Conservation (phyloP, 441 rosid genomes). For the Sinapis alba region DNA sequence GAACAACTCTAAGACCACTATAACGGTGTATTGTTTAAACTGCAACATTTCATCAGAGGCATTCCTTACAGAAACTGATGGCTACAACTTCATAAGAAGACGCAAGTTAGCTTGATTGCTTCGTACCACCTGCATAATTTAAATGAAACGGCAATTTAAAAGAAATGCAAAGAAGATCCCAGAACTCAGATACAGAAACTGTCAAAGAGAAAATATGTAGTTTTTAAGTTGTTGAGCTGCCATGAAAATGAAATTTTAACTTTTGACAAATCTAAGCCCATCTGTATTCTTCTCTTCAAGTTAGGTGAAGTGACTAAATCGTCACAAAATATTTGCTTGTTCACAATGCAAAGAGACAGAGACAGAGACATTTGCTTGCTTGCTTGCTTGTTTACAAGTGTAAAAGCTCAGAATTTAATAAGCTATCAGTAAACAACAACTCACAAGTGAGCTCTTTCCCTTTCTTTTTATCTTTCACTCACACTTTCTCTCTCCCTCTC, state of each 20-base stretch:
- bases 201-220: slow-evolving; percentile 13
- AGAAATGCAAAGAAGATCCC: slow-evolving; percentile 38
- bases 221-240: slow-evolving; percentile 37
- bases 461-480: neutral
- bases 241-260: slow-evolving; percentile 37
- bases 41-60: neutral
- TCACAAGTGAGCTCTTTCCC: slow-evolving; percentile 21
- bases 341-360: slow-evolving; percentile 14
- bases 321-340: slow-evolving; percentile 21
- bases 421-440: slow-evolving; percentile 11
- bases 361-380: slow-evolving; percentile 8
- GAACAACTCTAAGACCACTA: neutral
- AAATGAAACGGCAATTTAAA: slow-evolving; percentile 19
- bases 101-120: slow-evolving; percentile 27
- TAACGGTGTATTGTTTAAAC: neutral
- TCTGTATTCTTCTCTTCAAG: slow-evolving; percentile 24
- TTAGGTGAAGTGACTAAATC: slow-evolving; percentile 33
- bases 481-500: neutral
- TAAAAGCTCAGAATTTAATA: slow-evolving; percentile 27
- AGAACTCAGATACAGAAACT: slow-evolving; percentile 23
- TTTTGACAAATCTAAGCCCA: slow-evolving; percentile 33
- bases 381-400: slow-evolving; percentile 31
- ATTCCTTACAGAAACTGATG: slow-evolving; percentile 15
- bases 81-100: neutral
- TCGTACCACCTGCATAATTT: slow-evolving; percentile 21